Conservation (phyloP, 2,329 filamentous ascomycete species). For the Epichloe gansuensis region DNA sequence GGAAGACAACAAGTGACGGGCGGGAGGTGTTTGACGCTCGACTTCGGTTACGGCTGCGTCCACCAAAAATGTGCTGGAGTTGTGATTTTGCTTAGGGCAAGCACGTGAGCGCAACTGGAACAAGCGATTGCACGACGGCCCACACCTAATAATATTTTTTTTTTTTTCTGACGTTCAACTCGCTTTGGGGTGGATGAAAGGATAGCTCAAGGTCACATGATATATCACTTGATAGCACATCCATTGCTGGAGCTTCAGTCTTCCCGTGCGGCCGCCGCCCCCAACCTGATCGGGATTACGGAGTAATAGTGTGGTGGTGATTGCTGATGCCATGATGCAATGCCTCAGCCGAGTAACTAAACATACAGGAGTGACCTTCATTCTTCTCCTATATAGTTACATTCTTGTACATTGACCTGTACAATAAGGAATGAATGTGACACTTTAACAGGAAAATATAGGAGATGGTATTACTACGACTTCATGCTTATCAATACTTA, state of each 20-base stretch:
- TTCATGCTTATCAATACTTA: not conserved
- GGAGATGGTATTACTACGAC: too few species aligned
- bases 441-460: too few species aligned
- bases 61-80: slow-evolving; percentile 23
- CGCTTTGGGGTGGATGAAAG: too few species aligned
- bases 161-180: not conserved
- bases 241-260: not conserved
- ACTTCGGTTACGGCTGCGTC: slow-evolving; percentile 17
- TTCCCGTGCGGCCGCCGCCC: not conserved
- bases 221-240: not conserved
- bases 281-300: not conserved
- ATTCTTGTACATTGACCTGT: too few species aligned
- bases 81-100: slow-evolving; percentile 31
- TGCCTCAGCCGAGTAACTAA: too few species aligned
- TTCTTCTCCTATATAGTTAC: too few species aligned
- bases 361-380: too few species aligned
- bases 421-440: too few species aligned
- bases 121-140: slow-evolving; percentile 7
- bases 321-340: not conserved
- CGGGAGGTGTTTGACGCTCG: slow-evolving; percentile 19
- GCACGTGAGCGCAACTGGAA: slow-evolving; percentile 22
- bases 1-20: slow-evolving; percentile 20
- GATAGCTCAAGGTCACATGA: not conserved
- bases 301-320: not conserved
- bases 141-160: not conserved